Conservation (phyloP, 1,139 yeast species). For the Hansenula anomala region DNA sequence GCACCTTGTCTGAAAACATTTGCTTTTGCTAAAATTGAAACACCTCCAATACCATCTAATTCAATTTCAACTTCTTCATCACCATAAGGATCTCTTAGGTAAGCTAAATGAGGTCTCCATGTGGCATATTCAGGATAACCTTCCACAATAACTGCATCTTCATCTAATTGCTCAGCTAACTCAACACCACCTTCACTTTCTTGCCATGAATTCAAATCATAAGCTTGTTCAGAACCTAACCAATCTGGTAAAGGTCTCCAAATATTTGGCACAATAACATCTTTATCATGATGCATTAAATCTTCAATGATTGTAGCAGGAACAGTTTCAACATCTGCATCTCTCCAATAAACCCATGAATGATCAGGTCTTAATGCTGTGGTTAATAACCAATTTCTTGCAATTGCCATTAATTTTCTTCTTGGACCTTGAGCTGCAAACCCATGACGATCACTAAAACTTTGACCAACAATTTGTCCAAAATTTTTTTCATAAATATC, state of each 20-base stretch:
- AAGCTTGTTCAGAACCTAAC: slow-evolving; percentile 60
- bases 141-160: slow-evolving; percentile 38
- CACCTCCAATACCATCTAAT: slow-evolving; percentile 39
- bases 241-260: slow-evolving; percentile 65
- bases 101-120: slow-evolving; percentile 38
- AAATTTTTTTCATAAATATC: slow-evolving; percentile 54
- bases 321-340: slow-evolving; percentile 53
- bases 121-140: slow-evolving; percentile 37
- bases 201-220: slow-evolving; percentile 37
- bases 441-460: slow-evolving; percentile 50
- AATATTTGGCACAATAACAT: slow-evolving; percentile 42
- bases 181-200: slow-evolving; percentile 36
- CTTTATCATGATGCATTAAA: slow-evolving; percentile 50
- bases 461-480: slow-evolving; percentile 55
- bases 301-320: slow-evolving; percentile 51
- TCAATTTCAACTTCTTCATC: slow-evolving; percentile 37
- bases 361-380: slow-evolving; percentile 52
- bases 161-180: slow-evolving; percentile 30
- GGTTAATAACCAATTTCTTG: slow-evolving; percentile 53
- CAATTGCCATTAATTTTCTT: slow-evolving; percentile 56
- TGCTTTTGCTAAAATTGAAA: slow-evolving; percentile 33
- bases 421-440: slow-evolving; percentile 60
- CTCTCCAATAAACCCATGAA: slow-evolving; percentile 65
- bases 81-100: slow-evolving; percentile 35
- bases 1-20: slow-evolving; percentile 32